Evolutionary conservation across 345 rosid species (phyloP), one percentile per base, ranked within the genome.

Genomic region (Sisymbrium irio): DNA sequence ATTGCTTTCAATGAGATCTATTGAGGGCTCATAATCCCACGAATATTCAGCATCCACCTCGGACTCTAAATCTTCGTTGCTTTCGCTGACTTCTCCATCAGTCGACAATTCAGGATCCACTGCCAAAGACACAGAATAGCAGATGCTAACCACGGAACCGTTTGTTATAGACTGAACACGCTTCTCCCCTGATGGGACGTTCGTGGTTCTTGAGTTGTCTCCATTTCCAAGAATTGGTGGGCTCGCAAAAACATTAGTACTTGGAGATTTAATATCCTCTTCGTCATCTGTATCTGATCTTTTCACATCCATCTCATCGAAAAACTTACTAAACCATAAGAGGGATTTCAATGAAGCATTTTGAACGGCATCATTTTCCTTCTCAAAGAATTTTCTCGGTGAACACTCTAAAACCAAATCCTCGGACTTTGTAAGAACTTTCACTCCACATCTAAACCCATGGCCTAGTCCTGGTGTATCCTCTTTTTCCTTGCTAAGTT

Each of bases 1-100:
- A 61, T 67, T 72, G 67, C 88, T 87, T 85, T 95, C 99, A 77
- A 95, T 79, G 72, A 90, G 89, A 68, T 89, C 97, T 81, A 82
- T 83, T 73, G 54, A 33, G 30, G 45, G 51, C 64, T 78, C 79
- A 79, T 45, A 46, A 27, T 39, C 42, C 44, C 27, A 30, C 22
- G 57, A 37, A 42, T 54, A 53, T 40, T 77, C 79, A 77, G 41
- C 64, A 9, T 76, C 67, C 54, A 22, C 64, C 90, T 88, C 96
- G 71, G 89, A 87, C 74, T 89, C 97, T 80, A 86, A 81, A 58
- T 86, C 93, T 72, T 84, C 85, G 41, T 65, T 72, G 68, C 85
- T 84, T 84, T 89, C 90, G 71, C 68, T 79, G 65, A 81, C 88
- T 69, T 87, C 91, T 77, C 86, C 81, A 79, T 42, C 45, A 12